A percentile compares a stretch with the other conserved stretches of the same genome.
Conservation (phyloP, 305 asterid genomes). For the Plantago coronopus region DNA sequence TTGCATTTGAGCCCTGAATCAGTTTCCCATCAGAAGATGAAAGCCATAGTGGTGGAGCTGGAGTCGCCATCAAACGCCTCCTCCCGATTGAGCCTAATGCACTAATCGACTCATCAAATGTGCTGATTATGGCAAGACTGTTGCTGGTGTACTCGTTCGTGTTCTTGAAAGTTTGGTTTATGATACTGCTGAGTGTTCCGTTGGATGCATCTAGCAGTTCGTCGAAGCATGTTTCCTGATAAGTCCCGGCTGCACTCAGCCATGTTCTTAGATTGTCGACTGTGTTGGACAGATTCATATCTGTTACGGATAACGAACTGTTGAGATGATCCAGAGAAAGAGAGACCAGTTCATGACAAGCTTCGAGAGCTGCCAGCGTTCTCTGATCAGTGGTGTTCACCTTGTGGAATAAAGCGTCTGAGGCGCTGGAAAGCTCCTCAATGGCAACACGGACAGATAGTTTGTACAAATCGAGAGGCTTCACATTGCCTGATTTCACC, state of each 20-base stretch:
- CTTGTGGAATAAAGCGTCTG: background rate
- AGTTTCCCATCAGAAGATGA: background rate
- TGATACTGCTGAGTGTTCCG: background rate
- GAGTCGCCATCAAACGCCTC: background rate
- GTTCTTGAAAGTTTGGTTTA: background rate
- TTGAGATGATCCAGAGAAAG: conserved; percentile 34
- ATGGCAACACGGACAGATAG: background rate
- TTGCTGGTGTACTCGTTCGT: background rate
- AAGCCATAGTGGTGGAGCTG: background rate
- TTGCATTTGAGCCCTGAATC: background rate
- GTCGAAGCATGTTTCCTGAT: background rate
- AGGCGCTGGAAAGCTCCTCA: background rate
- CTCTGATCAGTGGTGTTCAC: background rate
- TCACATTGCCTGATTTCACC: background rate
- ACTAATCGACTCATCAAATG: background rate
- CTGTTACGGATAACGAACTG: conserved; percentile 14
- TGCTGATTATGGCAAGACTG: background rate
- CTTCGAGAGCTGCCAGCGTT: conserved; percentile 17
- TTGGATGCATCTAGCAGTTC: background rate
- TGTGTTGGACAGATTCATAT: background rate
- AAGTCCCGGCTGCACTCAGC: background rate
- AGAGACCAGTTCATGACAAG: conserved; percentile 28
- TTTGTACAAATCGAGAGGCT: background rate
- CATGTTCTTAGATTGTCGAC: background rate
- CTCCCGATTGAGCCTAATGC: background rate